Evolutionary conservation across 208 protist genomes (phyloP).

Genomic region (Trypanosoma caninum): DNA sequence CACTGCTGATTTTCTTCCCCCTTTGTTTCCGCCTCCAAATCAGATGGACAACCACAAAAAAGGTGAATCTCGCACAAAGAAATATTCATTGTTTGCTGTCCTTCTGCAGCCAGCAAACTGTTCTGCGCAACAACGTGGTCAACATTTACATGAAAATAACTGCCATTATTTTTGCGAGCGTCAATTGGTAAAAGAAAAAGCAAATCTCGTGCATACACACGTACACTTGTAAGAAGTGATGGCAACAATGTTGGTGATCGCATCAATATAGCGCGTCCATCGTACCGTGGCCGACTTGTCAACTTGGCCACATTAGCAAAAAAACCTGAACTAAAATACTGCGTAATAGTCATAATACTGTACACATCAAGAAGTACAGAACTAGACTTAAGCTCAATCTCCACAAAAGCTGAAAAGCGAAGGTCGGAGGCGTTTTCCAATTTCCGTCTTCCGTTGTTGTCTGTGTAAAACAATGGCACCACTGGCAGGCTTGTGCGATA

Average conservation of each 20-base stretch:
- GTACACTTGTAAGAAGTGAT: constrained; percentile 68
- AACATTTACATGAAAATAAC: constrained; percentile 52
- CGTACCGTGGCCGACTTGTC: constrained; percentile 66
- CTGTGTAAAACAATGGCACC: constrained; percentile 65
- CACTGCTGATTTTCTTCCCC: no score
- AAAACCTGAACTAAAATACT: constrained; percentile 68
- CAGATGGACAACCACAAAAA: constrained; percentile 17
- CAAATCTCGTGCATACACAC: constrained; percentile 56
- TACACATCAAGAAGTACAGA: constrained; percentile 62
- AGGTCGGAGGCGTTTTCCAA: constrained; percentile 71
- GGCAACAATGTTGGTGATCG: constrained; percentile 40
- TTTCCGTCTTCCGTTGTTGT: constrained; percentile 43
- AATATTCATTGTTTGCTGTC: constrained; percentile 61
- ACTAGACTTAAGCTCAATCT: constrained; percentile 63
- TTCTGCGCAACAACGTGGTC: constrained; percentile 58
- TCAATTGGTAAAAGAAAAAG: constrained; percentile 66
- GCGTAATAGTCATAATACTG: constrained; percentile 67
- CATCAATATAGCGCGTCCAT: constrained; percentile 32
- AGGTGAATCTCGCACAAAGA: constrained; percentile 65
- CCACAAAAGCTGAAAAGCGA: constrained; percentile 67
- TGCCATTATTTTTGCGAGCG: constrained; percentile 24
- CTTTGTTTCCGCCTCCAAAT: not conserved
- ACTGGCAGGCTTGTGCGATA: constrained; percentile 70
- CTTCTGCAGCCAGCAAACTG: constrained; percentile 52
- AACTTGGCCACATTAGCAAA: constrained; percentile 53